Evolutionary conservation across 352 stramenopile species (phyloP).

Genomic region (Plasmopara viticola): DNA sequence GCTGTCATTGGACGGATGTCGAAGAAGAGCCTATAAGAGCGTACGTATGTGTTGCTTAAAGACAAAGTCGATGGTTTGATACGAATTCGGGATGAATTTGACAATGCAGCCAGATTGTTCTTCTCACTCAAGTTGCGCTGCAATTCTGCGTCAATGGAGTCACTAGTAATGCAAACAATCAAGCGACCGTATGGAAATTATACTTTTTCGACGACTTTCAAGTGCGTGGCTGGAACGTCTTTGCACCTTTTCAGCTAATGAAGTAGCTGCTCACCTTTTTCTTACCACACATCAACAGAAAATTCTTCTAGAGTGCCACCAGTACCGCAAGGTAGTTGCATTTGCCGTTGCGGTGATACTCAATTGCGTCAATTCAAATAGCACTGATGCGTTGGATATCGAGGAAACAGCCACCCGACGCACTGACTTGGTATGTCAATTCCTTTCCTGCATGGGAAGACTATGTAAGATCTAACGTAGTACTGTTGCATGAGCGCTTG

Average conservation of each 20-base stretch:
- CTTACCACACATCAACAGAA: slow-evolving; percentile 33
- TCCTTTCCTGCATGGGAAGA: not conserved
- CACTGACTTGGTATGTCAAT: slow-evolving; percentile 41
- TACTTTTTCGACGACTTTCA: slow-evolving; percentile 73
- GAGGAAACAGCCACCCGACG: slow-evolving; percentile 25
- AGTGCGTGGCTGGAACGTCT: slow-evolving; percentile 16
- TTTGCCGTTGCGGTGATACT: slow-evolving; percentile 56
- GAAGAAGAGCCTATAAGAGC: slow-evolving; percentile 40
- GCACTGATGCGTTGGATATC: slow-evolving; percentile 10
- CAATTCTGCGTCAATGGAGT: slow-evolving; percentile 74
- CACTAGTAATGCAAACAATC: slow-evolving; percentile 37
- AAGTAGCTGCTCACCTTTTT: slow-evolving; percentile 2
- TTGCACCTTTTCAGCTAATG: not conserved
- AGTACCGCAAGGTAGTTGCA: slow-evolving; percentile 68
- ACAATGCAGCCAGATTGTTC: slow-evolving; percentile 32
- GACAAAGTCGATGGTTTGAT: too few relatives aligned
- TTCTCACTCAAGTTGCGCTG: slow-evolving; percentile 57
- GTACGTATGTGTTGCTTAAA: slow-evolving; percentile 17
- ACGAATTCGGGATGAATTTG: not conserved
- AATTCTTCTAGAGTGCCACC: slow-evolving; percentile 74
- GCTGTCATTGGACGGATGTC: slow-evolving; percentile 55
- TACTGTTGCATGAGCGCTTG: not conserved
- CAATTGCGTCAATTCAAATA: slow-evolving; percentile 57
- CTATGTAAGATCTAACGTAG: not conserved
- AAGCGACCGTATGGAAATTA: slow-evolving; percentile 42